These are phyloP conservation scores for Candida sakaeoensis DNA, from an alignment of 805 yeast genomes.

Conservation along the genomic window DNA sequence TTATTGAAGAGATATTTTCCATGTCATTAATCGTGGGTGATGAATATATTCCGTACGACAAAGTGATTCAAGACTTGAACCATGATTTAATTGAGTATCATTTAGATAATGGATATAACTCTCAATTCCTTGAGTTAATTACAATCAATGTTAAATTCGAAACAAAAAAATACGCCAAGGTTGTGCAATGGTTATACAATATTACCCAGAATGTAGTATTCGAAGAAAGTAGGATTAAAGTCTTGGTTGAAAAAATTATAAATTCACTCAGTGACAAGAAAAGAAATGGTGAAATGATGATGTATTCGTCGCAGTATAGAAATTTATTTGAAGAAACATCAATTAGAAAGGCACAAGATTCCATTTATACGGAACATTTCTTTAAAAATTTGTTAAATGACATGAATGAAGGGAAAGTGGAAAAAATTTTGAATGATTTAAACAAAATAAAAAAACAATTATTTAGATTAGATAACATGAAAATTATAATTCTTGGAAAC, in stretches of 20 bases:
- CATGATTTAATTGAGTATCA: conserved; percentile 65
- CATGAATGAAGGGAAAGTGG: conserved; percentile 53
- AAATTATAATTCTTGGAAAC: conserved; percentile 72
- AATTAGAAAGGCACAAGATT: conserved; percentile 61
- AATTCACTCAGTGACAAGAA: conserved; percentile 60
- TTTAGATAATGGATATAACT: conserved; percentile 54
- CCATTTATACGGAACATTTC: conserved; percentile 57
- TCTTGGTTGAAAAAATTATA: conserved; percentile 58
- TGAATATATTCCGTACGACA: conserved; percentile 57
- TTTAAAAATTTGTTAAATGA: conserved; percentile 41
- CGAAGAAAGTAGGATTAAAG: conserved; percentile 67
- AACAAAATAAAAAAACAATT: conserved; percentile 49
- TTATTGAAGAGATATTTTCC: conserved; percentile 63
- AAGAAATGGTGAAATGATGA: conserved; percentile 60
- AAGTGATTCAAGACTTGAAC: conserved; percentile 70
- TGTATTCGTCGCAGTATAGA: conserved; percentile 59
- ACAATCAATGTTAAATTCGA: conserved; percentile 60
- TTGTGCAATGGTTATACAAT: conserved; percentile 73
- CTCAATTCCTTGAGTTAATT: conserved; percentile 63
- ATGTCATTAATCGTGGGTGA: conserved; percentile 69
- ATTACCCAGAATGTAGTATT: conserved; percentile 64
- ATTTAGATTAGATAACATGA: conserved; percentile 56
- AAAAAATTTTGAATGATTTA: conserved; percentile 45
- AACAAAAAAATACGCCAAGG: conserved; percentile 56
- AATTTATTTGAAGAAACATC: conserved; percentile 56